Base-by-base conservation (phyloP, 139 green algal genomes). In the Tetradesmus obliquus region DNA sequence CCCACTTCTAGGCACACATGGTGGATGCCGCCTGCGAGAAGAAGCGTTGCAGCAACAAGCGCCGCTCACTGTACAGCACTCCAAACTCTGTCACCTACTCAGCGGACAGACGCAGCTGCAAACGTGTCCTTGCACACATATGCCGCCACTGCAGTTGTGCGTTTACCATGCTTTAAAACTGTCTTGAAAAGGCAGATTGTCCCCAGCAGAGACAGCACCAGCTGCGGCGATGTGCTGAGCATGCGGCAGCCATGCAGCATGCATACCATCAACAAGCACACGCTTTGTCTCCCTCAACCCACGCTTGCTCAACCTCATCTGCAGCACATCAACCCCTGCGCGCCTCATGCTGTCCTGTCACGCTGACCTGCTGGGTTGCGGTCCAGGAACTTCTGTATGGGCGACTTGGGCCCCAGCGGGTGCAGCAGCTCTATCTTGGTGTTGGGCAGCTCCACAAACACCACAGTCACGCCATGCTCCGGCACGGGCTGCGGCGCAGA, bases 1-100 rank as follows among this genome's bases (percentile, higher is more conserved):
- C 17, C n/a, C 4, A 97, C 95, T 54, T 97, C 95, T 5, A 97
- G 88, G 91, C 95, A 97, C 6, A 97, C 84, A 92, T 97, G 95
- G 88, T 97, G 95, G 72, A 97, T 92, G 66, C 95, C 95, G 13
- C 95, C 95, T 24, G 74, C 60, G n/a, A 79, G 71, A 76, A 19
- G 1, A n/a, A 24, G 3, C 66, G 3, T 5, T 19, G n/a, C 2
- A 6, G n/a, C 66, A 76, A 3, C 66, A 76, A 76, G 66, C 66
- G 15, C 66, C 15, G 2, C n/a, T 17, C n/a, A 19, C 66, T 24
- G n/a, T 24, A 6, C 17, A 24, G 17, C 15, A 20, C 10, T 4
- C 60, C 9, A 71, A 0, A 20, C 2, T 13, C 9, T 71, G 9
- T 15, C 9, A 4, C 60, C 60, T 71, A 12, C 32, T 45, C 32